These are phyloP conservation scores for Vitis cinerea DNA, from an alignment of 164 flowering plant species.

Conservation along the genomic window DNA sequence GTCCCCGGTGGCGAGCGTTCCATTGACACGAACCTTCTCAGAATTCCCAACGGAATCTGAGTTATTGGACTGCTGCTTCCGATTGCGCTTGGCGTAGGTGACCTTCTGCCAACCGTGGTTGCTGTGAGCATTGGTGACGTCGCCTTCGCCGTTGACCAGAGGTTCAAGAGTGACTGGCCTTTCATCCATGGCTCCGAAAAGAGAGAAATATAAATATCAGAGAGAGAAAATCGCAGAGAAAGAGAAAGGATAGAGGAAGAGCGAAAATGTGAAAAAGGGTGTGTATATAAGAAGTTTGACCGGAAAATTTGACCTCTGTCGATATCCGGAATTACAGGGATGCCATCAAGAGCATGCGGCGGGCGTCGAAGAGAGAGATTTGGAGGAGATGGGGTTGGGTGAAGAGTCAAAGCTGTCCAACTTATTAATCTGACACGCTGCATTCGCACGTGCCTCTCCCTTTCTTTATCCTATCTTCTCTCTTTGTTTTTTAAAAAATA, in stretches of 20 bases:
- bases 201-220: background rate
- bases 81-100: slow-evolving; percentile 57
- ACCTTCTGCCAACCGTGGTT: slow-evolving; percentile 93
- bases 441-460: no score
- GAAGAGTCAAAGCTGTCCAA: no score
- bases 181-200: slow-evolving; percentile 18
- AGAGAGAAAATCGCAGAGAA: background rate
- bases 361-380: no score
- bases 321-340: slow-evolving; percentile 1
- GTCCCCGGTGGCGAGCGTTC: slow-evolving; percentile 17
- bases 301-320: background rate
- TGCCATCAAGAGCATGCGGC: slow-evolving; percentile 1
- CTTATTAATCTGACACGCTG: no score
- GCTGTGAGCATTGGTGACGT: slow-evolving; percentile 13
- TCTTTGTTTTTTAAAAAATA: no score
- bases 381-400: background rate
- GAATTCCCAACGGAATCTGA: slow-evolving; percentile 7
- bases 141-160: slow-evolving; percentile 15
- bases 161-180: slow-evolving; percentile 13
- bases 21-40: slow-evolving; percentile 13
- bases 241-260: background rate
- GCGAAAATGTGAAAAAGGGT: background rate
- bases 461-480: no score
- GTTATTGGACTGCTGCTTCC: slow-evolving; percentile 23
- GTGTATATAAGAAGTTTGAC: slow-evolving; percentile 5